phyloP scores from a whole-genome alignment of 495 filamentous ascomycete species.

The Penicillium simplicissimum region DNA sequence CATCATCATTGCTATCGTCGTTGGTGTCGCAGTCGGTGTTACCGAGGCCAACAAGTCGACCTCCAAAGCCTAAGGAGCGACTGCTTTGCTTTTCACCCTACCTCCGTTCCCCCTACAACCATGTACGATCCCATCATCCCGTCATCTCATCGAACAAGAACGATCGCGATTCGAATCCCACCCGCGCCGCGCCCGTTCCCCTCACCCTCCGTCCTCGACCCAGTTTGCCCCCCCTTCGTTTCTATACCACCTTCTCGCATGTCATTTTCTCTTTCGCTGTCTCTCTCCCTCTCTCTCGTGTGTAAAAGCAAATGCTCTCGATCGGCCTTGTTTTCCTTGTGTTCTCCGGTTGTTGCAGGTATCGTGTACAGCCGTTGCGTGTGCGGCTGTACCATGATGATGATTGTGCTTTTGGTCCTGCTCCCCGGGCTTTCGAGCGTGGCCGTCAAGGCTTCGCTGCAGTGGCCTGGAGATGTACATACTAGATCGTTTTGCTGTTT shows the following conservation, averaged over 20 bases:
- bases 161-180: conserved; percentile 4
- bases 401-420: conserved; percentile 19
- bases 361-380: conserved; percentile 25
- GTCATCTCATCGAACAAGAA: conserved; percentile 1
- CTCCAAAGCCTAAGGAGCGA: conserved; percentile 2
- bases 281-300: conserved; percentile 14
- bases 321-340: conserved; percentile 22
- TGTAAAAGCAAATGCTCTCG: conserved; percentile 34
- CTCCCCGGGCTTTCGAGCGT: conserved; percentile 22
- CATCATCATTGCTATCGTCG: conserved; percentile 52
- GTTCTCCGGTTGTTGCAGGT: conserved; percentile 16
- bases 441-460: background rate
- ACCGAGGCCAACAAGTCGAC: conserved; percentile 35
- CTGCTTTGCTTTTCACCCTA: conserved; percentile 5
- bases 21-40: conserved; percentile 53
- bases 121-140: conserved; percentile 21
- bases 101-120: conserved; percentile 14
- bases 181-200: conserved; percentile 6
- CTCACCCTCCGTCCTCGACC: background rate
- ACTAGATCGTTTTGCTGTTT: conserved; percentile 37
- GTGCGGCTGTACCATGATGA: conserved; percentile 20
- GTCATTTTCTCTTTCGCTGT: conserved; percentile 7
- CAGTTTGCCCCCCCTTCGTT: conserved; percentile 20
- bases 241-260: conserved; percentile 37
- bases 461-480: conserved; percentile 41